Percentiles rank a stretch among this genome's conserved stretches.
Evolutionary conservation across 768 basidiomycete genomes (phyloP).

Genomic region (Cystoderma amianthinum): DNA sequence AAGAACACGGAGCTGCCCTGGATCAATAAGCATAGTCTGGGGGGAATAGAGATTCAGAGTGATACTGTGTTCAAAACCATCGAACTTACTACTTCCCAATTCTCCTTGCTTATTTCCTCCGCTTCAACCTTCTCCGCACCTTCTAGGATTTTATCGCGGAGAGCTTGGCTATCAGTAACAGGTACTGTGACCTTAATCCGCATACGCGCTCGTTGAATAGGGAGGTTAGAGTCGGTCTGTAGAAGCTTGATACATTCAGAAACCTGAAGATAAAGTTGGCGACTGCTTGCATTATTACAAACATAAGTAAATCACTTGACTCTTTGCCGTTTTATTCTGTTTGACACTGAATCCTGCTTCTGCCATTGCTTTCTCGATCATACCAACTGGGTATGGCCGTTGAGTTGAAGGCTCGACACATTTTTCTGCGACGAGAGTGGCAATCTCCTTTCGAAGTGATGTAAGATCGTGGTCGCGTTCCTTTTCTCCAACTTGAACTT

Average conservation of each 20-base stretch:
- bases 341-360: conserved; percentile 93
- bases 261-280: conserved; percentile 42
- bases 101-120: conserved; percentile 62
- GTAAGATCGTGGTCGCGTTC: conserved; percentile 89
- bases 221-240: conserved; percentile 77
- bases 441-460: conserved; percentile 82
- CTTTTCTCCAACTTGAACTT: conserved; percentile 95
- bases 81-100: conserved; percentile 81
- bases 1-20: conserved; percentile 82
- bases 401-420: conserved; percentile 91
- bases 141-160: conserved; percentile 67
- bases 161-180: conserved; percentile 49
- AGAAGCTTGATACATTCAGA: conserved; percentile 83
- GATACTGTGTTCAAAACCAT: background rate
- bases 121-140: conserved; percentile 80
- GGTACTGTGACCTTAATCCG: conserved; percentile 80
- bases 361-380: conserved; percentile 97
- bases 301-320: conserved; percentile 54
- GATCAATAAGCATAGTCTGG: conserved; percentile 90
- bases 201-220: conserved; percentile 93
- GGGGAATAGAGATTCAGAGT: conserved; percentile 2
- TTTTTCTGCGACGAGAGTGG: conserved; percentile 91
- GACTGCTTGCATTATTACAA: background rate
- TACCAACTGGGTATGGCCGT: conserved; percentile 85
- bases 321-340: conserved; percentile 86